Conservation (phyloP, 139 green algal species). For the Dunaliella sp. region DNA sequence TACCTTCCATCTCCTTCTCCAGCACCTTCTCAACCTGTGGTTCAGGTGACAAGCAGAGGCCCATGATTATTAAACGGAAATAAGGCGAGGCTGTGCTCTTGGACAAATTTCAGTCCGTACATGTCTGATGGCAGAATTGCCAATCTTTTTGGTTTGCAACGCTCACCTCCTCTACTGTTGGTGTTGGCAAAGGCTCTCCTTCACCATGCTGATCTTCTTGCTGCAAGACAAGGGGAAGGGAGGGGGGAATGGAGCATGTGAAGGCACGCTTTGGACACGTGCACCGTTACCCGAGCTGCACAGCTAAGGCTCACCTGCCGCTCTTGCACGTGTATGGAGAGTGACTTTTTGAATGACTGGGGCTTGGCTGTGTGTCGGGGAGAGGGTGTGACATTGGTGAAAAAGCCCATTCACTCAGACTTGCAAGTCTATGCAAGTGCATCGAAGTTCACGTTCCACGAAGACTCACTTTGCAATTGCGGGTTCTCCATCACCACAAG, state of each 20-base stretch:
- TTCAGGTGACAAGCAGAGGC: not conserved
- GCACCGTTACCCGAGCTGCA: too few species aligned
- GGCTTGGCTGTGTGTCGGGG: not conserved
- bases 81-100: not conserved
- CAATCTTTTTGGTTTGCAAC: not conserved
- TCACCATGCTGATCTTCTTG: too few species aligned
- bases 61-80: not conserved
- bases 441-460: too few species aligned
- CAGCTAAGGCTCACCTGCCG: not conserved
- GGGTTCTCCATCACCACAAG: too few species aligned
- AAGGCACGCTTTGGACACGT: too few species aligned
- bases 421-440: too few species aligned
- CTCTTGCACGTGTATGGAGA: not conserved
- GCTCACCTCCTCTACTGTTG: conserved; percentile 10
- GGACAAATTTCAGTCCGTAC: not conserved
- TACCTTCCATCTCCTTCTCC: conserved; percentile 31
- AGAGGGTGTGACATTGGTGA: too few species aligned
- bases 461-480: too few species aligned
- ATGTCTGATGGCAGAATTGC: not conserved
- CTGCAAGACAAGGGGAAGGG: too few species aligned
- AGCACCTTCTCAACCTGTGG: conserved; percentile 22
- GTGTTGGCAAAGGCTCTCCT: not conserved
- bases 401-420: too few species aligned
- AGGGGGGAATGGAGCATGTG: too few species aligned
- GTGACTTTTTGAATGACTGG: not conserved